Evolutionary conservation across 257 asterid genomes (phyloP).

Genomic region (Jaltomata sinuosa): DNA sequence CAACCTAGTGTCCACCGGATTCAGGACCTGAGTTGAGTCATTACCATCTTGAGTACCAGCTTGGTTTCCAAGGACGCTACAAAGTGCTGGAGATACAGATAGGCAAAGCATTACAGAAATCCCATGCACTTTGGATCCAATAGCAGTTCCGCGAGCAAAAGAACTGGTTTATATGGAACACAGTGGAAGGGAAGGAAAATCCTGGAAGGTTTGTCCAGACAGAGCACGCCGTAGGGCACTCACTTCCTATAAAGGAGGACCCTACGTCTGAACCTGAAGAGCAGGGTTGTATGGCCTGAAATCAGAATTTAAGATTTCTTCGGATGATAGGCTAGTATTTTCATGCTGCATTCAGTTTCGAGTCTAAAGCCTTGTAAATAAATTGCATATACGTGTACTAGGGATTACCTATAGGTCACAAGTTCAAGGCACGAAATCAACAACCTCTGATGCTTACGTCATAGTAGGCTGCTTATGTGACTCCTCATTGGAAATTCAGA

Average conservation of each 20-base stretch:
- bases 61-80: slow-evolving; percentile 72
- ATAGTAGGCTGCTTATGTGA: too few species aligned
- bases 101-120: slow-evolving; percentile 69
- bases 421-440: too few species aligned
- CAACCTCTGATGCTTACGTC: too few species aligned
- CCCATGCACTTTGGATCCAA: slow-evolving; percentile 58
- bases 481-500: too few species aligned
- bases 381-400: not conserved
- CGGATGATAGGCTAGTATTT: not conserved
- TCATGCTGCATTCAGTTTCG: not conserved
- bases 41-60: slow-evolving; percentile 59
- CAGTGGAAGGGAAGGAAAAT: slow-evolving; percentile 29
- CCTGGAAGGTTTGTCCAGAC: slow-evolving; percentile 21
- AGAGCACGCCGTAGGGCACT: slow-evolving; percentile 85
- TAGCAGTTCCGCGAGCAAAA: slow-evolving; percentile 76
- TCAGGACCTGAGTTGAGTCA: slow-evolving; percentile 53
- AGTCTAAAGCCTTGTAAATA: not conserved
- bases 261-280: too few species aligned
- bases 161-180: slow-evolving; percentile 88
- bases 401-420: too few species aligned
- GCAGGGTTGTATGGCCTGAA: too few species aligned
- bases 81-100: slow-evolving; percentile 78
- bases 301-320: not conserved
- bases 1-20: slow-evolving; percentile 71
- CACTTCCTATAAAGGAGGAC: slow-evolving; percentile 68